Percentiles rank a stretch among this genome's conserved stretches.
Evolutionary conservation across 768 basidiomycete genomes (phyloP).

Genomic region (Filobasidium wieringae): DNA sequence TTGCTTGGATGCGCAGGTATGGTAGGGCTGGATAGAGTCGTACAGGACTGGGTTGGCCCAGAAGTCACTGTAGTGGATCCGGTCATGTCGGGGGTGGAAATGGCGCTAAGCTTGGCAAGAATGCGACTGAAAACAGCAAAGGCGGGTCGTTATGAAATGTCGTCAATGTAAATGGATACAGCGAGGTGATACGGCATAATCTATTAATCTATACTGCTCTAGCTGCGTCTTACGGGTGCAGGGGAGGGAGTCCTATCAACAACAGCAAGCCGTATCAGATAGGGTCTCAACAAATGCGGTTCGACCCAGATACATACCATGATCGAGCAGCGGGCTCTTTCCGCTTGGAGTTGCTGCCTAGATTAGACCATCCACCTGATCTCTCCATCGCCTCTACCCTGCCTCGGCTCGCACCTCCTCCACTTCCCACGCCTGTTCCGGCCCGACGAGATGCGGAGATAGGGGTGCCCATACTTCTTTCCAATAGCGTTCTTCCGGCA

Average conservation of each 20-base stretch:
- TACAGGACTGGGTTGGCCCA: constrained; percentile 13
- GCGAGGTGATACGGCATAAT: not conserved
- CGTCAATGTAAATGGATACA: not conserved
- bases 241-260: not conserved
- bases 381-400: constrained; percentile 59
- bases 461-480: constrained; percentile 34
- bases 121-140: constrained; percentile 19
- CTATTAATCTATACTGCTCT: not conserved
- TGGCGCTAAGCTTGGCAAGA: constrained; percentile 16
- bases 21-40: constrained; percentile 23
- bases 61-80: constrained; percentile 25
- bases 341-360: not conserved
- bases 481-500: constrained; percentile 65
- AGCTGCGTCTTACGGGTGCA: not conserved
- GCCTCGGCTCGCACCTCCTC: constrained; percentile 41
- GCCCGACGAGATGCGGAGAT: not conserved
- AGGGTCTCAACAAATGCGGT: too few species aligned
- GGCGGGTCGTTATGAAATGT: constrained; percentile 17
- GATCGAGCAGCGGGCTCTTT: not conserved
- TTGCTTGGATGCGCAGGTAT: constrained; percentile 29
- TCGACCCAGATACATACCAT: not conserved
- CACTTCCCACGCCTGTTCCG: not conserved
- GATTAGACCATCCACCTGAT: constrained; percentile 45
- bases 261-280: not conserved
- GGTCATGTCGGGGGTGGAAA: constrained; percentile 19